Percentiles rank a stretch among this genome's conserved stretches.
Conservation (phyloP, 208 protist genomes). For the Leishmania martiniquensis region DNA sequence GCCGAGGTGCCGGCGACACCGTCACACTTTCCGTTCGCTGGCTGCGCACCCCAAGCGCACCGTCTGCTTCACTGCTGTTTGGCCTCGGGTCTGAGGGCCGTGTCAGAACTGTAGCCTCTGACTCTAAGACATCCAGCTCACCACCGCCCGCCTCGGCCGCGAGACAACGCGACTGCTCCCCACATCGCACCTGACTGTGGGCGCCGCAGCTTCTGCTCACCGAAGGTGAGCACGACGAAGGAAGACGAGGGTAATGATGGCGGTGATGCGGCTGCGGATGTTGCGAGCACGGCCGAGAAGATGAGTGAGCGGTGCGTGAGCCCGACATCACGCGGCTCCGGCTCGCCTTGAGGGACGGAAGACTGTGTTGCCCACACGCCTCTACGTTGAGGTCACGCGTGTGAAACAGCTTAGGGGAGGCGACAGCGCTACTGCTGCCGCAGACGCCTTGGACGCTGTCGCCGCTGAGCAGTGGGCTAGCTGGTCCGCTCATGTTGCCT, state of each 20-base stretch:
- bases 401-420: constrained; percentile 13
- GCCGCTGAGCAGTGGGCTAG: constrained; percentile 17
- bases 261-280: not conserved
- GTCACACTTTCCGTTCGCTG: constrained; percentile 12
- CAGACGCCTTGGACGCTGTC: not conserved
- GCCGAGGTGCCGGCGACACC: constrained; percentile 22
- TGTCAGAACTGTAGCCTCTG: constrained; percentile 21
- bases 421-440: not conserved
- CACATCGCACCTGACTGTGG: not conserved
- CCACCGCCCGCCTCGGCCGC: not conserved
- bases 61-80: not conserved
- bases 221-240: constrained; percentile 13
- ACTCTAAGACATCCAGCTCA: constrained; percentile 13
- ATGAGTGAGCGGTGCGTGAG: constrained; percentile 2
- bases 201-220: not conserved
- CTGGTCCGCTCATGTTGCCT: constrained; percentile 21
- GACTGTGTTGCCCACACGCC: not conserved
- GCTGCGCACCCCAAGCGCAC: not conserved
- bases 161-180: not conserved
- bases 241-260: not conserved
- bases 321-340: constrained; percentile 3
- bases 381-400: constrained; percentile 8
- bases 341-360: constrained; percentile 9
- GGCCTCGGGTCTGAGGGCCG: constrained; percentile 6
- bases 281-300: not conserved